A percentile compares a stretch with the other conserved stretches of the same genome.
These are phyloP conservation scores for Annona squamosa DNA, from an alignment of 164 flowering plant genomes.

Conservation along the genomic window DNA sequence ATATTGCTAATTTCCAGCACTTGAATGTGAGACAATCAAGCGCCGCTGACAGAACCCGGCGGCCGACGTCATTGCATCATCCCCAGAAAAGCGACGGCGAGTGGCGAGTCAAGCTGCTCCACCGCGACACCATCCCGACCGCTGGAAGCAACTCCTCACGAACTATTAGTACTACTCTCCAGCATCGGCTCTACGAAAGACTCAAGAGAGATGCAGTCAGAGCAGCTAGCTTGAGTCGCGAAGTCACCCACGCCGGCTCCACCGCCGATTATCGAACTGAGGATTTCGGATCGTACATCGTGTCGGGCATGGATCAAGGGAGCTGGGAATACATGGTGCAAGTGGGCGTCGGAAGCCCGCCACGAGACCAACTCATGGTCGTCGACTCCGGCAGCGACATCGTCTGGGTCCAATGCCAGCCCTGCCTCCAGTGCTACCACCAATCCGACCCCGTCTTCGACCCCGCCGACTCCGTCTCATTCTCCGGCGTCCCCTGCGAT, in stretches of 20 bases:
- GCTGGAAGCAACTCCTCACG: not conserved
- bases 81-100: conserved; percentile 2
- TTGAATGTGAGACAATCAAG: conserved; percentile 36
- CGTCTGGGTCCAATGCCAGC: conserved; percentile 88
- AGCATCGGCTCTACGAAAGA: conserved; percentile 33
- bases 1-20: conserved; percentile 14
- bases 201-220: conserved; percentile 45
- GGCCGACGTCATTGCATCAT: not conserved
- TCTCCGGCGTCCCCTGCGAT: conserved; percentile 55
- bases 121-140: conserved; percentile 17
- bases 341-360: conserved; percentile 88
- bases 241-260: conserved; percentile 13
- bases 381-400: conserved; percentile 88
- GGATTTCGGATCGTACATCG: conserved; percentile 75
- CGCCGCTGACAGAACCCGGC: conserved; percentile 5
- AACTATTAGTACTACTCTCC: conserved; percentile 8
- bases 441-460: conserved; percentile 86
- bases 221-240: conserved; percentile 33
- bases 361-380: conserved; percentile 69
- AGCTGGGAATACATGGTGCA: conserved; percentile 87
- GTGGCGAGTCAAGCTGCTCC: conserved; percentile 22
- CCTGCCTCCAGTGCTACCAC: conserved; percentile 66
- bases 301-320: conserved; percentile 91
- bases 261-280: conserved; percentile 23
- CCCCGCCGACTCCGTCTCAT: conserved; percentile 67